A percentile compares a stretch with the other conserved stretches of the same genome.
These are phyloP conservation scores for Hypocrella siamensis DNA, from an alignment of 2,329 filamentous ascomycete genomes.

Conservation along the genomic window DNA sequence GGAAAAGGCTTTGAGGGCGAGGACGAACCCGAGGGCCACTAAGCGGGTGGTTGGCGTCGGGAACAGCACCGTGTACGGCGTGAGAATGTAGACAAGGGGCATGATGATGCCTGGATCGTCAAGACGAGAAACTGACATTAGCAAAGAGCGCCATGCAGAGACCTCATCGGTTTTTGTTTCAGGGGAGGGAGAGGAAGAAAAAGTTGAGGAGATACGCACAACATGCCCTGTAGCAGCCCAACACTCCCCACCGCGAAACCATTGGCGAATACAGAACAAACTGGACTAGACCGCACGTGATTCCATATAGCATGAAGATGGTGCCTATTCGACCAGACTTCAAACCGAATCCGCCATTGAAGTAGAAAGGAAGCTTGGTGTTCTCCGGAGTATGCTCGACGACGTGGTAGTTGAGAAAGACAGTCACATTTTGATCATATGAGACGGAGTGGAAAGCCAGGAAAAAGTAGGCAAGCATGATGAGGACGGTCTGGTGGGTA, in stretches of 20 bases:
- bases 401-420: conserved; percentile 68
- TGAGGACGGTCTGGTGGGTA: conserved; percentile 56
- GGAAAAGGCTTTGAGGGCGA: conserved; percentile 59
- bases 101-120: conserved; percentile 38
- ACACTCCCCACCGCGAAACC: conserved; percentile 56
- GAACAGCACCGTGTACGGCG: conserved; percentile 63
- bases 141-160: neutral
- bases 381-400: conserved; percentile 41
- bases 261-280: conserved; percentile 72
- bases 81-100: conserved; percentile 64
- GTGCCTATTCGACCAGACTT: conserved; percentile 63
- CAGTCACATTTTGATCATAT: conserved; percentile 76
- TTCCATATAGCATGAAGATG: conserved; percentile 71
- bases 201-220: conserved; percentile 16
- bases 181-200: neutral
- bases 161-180: too few relatives aligned
- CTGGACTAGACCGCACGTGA: conserved; percentile 67
- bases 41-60: conserved; percentile 32
- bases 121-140: neutral
- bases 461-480: conserved; percentile 63
- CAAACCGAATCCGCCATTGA: conserved; percentile 65
- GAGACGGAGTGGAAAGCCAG: conserved; percentile 70
- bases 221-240: conserved; percentile 56
- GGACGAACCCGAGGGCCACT: conserved; percentile 45
- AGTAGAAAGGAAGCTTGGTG: conserved; percentile 59